Percentiles rank a stretch among this genome's conserved stretches.
Evolutionary conservation across 148 eudicot species (phyloP).

Genomic region (Cornus kousa): DNA sequence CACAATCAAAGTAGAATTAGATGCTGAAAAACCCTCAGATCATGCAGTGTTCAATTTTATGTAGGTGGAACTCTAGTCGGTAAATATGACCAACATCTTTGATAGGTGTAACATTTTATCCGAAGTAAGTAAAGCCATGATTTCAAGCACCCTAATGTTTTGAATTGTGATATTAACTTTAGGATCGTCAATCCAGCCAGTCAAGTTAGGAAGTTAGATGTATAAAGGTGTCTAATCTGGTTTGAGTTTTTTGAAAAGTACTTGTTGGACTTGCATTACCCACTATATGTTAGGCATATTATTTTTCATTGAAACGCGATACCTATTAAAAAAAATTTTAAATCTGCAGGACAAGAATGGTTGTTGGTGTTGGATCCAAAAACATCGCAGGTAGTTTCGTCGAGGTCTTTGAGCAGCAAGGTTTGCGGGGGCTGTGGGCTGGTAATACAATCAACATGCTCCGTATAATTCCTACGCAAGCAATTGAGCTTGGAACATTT

Average conservation of each 20-base stretch:
- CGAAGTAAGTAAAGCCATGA: neutral
- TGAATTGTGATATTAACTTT: neutral
- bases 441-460: conserved; percentile 93
- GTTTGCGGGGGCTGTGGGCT: conserved; percentile 94
- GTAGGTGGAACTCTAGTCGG: neutral
- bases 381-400: conserved; percentile 70
- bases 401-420: conserved; percentile 72
- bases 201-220: neutral
- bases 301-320: neutral
- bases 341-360: conserved; percentile 89
- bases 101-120: neutral
- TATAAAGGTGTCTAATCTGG: neutral
- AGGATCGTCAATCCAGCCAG: too few species aligned
- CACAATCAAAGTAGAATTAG: neutral
- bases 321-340: conserved; percentile 19
- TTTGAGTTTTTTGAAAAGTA: neutral
- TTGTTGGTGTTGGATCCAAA: conserved; percentile 91
- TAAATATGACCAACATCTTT: too few species aligned
- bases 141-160: neutral
- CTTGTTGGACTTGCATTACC: neutral
- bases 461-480: conserved; percentile 91
- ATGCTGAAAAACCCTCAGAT: neutral
- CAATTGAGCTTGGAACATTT: conserved; percentile 91
- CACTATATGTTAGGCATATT: conserved; percentile 5
- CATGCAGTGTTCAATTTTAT: conserved; percentile 9